A percentile compares a stretch with the other conserved stretches of the same genome.
Conservation (phyloP, 441 rosid species). For the Macaranga tanarius region DNA sequence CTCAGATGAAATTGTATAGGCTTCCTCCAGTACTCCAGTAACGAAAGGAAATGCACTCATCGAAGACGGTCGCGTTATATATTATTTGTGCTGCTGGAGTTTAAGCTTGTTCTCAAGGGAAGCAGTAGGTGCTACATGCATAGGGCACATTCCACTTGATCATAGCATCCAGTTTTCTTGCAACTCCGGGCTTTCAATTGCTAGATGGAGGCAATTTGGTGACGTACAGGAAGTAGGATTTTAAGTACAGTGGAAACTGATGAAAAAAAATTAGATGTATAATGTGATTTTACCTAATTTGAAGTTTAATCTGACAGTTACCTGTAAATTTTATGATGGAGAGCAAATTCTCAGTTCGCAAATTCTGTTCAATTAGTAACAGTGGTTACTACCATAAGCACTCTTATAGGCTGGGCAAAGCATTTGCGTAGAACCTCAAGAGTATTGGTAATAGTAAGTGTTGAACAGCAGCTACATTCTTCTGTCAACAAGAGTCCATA, state of each 20-base stretch:
- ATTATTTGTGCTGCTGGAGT: not conserved
- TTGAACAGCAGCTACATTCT: too few relatives aligned
- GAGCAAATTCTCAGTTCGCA: not conserved
- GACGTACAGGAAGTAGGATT: not conserved
- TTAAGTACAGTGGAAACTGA: not conserved
- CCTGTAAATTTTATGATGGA: slow-evolving; percentile 11
- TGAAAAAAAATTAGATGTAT: slow-evolving; percentile 14
- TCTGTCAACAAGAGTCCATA: too few relatives aligned
- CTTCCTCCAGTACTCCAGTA: not conserved
- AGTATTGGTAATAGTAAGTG: too few relatives aligned
- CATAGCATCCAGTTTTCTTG: not conserved
- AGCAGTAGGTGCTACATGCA: not conserved
- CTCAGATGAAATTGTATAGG: not conserved
- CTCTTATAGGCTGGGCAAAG: too few relatives aligned
- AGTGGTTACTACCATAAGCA: not conserved
- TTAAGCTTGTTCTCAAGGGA: slow-evolving; percentile 1
- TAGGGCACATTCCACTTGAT: not conserved
- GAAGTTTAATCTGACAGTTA: slow-evolving; percentile 3
- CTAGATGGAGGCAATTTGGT: not conserved
- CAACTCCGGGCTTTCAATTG: not conserved
- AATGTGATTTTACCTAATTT: slow-evolving; percentile 10
- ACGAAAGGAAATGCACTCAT: not conserved
- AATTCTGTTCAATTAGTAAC: not conserved
- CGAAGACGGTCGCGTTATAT: not conserved
- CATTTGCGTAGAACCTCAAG: too few relatives aligned